Percentiles rank a stretch among this genome's conserved stretches.
phyloP scores from a whole-genome alignment of 2,329 filamentous ascomycete genomes.

The Fusarium newnesense region DNA sequence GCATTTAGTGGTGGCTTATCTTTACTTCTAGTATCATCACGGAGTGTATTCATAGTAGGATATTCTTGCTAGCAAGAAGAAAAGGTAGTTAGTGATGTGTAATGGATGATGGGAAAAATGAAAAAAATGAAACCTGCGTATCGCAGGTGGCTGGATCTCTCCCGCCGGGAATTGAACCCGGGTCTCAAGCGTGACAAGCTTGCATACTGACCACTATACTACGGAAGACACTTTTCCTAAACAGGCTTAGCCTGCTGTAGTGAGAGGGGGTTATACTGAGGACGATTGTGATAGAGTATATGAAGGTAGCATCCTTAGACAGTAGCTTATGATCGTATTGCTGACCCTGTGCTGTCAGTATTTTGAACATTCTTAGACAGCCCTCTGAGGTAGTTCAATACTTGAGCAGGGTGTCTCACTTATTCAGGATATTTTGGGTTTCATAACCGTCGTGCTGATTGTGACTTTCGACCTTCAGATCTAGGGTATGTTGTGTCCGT shows the following conservation, averaged over 20 bases:
- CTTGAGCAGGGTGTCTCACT: too few relatives aligned
- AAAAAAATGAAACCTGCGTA: constrained; percentile 10
- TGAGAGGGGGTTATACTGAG: not conserved
- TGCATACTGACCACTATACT: constrained; percentile 42
- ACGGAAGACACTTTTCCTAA: constrained; percentile 23
- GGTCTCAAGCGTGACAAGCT: constrained; percentile 41
- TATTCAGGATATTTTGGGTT: too few relatives aligned
- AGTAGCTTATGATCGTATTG: too few relatives aligned
- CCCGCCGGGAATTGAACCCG: constrained; percentile 41
- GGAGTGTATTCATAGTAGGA: constrained; percentile 23
- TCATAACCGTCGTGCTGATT: too few relatives aligned
- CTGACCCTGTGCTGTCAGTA: too few relatives aligned
- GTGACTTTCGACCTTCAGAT: not conserved
- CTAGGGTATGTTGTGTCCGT: not conserved
- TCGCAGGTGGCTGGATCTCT: constrained; percentile 36
- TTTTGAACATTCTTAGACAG: too few relatives aligned
- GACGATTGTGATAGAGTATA: accelerated
- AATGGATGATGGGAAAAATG: not conserved
- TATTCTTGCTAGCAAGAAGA: not conserved
- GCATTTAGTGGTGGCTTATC: constrained; percentile 40
- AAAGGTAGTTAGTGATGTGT: not conserved
- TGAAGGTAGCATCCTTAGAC: too few relatives aligned
- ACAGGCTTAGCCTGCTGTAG: constrained; percentile 2
- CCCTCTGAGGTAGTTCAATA: too few relatives aligned
- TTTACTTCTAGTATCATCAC: constrained; percentile 11